These are phyloP conservation scores for Mitragyna speciosa DNA, from an alignment of 257 asterid species.

Conservation along the genomic window DNA sequence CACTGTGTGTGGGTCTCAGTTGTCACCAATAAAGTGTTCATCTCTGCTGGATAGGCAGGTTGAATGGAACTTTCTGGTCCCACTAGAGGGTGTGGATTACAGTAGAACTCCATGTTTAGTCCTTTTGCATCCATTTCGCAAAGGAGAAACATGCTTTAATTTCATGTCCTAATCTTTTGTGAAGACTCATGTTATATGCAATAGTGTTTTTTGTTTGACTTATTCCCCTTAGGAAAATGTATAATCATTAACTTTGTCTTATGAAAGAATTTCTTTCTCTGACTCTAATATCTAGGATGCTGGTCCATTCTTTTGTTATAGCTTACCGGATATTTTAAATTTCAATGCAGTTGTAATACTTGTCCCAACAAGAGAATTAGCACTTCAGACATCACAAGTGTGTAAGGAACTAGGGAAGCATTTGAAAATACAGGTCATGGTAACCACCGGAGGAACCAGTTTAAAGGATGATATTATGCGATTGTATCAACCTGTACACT, in stretches of 20 bases:
- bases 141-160: background rate
- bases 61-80: too few relatives aligned
- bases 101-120: background rate
- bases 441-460: conserved; percentile 76
- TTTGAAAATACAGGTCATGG: conserved; percentile 70
- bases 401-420: conserved; percentile 83
- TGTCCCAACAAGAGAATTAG: conserved; percentile 82
- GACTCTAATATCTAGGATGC: background rate
- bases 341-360: conserved; percentile 61
- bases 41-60: too few relatives aligned
- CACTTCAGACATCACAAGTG: conserved; percentile 83
- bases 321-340: background rate
- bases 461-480: conserved; percentile 78
- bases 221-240: background rate
- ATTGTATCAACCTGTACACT: conserved; percentile 70
- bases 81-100: too few relatives aligned
- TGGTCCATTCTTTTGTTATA: background rate
- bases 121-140: background rate
- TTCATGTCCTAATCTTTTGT: background rate
- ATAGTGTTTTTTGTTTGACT: background rate
- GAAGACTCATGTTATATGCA: background rate
- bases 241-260: background rate
- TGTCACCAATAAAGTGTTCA: too few relatives aligned
- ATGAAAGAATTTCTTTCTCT: background rate
- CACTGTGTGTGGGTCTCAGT: too few relatives aligned